Conservation (phyloP, 2,329 filamentous ascomycete species). For the Sporothrix curviconia region DNA sequence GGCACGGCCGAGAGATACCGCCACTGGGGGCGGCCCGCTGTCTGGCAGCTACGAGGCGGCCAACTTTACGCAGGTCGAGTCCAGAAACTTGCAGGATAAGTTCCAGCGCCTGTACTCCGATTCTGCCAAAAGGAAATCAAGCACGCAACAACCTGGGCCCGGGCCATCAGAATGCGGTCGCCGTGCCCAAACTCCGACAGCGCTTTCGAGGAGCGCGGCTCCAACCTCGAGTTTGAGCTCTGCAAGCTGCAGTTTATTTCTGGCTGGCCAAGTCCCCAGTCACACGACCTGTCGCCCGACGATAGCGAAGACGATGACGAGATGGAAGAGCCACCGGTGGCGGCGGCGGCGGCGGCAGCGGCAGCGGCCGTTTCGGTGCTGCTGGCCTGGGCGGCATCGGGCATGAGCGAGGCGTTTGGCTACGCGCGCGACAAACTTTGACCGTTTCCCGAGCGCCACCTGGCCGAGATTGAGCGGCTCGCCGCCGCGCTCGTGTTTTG, state of each 20-base stretch:
- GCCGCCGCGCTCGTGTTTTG: slow-evolving; percentile 74
- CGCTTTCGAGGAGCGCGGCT: slow-evolving; percentile 72
- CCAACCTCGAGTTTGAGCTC: slow-evolving; percentile 92
- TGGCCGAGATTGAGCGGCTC: slow-evolving; percentile 73
- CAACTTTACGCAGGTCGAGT: slow-evolving; percentile 47
- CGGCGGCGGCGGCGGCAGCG: slow-evolving; percentile 45
- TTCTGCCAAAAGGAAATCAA: slow-evolving; percentile 72
- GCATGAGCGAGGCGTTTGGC: slow-evolving; percentile 48
- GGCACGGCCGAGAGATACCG: too few relatives aligned
- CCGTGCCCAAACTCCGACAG: slow-evolving; percentile 63
- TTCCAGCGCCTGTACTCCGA: slow-evolving; percentile 89
- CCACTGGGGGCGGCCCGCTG: too few relatives aligned
- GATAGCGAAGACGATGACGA: slow-evolving; percentile 46
- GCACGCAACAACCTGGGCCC: slow-evolving; percentile 67
- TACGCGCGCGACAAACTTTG: slow-evolving; percentile 73
- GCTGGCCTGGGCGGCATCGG: too few relatives aligned
- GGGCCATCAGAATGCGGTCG: slow-evolving; percentile 88
- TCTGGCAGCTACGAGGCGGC: too few relatives aligned
- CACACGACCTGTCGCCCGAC: neutral
- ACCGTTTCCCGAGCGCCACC: slow-evolving; percentile 67
- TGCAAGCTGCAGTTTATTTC: slow-evolving; percentile 82
- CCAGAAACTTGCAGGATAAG: slow-evolving; percentile 64
- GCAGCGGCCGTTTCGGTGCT: too few relatives aligned
- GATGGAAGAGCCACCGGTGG: too few relatives aligned
- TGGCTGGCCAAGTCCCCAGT: slow-evolving; percentile 65